Conservation (phyloP, 306 rosid species). For the Quillaja saponaria region DNA sequence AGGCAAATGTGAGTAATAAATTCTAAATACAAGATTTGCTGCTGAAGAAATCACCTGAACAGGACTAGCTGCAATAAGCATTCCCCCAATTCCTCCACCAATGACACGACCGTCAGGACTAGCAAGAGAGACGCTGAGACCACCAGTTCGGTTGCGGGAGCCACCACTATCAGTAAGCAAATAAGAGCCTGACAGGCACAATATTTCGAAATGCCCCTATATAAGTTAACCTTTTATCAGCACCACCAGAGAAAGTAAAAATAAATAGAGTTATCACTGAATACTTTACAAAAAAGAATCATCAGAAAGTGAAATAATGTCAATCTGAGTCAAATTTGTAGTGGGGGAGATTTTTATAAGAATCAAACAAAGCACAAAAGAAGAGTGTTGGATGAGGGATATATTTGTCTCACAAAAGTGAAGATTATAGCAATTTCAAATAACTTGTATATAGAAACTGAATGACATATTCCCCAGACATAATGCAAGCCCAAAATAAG, state of each 20-base stretch:
- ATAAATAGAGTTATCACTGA: background rate
- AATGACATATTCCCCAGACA: background rate
- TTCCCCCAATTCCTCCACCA: conserved; percentile 89
- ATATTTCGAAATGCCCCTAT: conserved; percentile 91
- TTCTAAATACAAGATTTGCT: background rate
- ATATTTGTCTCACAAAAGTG: conserved; percentile 11
- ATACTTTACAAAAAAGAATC: no score
- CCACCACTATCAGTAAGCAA: conserved; percentile 59
- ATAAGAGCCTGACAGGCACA: conserved; percentile 85
- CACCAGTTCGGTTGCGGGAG: conserved; percentile 67
- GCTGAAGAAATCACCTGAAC: conserved; percentile 68
- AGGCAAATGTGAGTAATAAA: background rate
- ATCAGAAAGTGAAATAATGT: no score
- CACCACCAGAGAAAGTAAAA: background rate
- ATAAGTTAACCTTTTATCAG: conserved; percentile 21
- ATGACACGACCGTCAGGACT: conserved; percentile 90
- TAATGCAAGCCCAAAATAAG: conserved; percentile 7
- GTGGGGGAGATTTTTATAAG: no score
- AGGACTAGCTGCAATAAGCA: conserved; percentile 81
- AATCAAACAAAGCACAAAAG: no score
- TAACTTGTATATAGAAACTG: background rate
- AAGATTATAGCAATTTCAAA: background rate
- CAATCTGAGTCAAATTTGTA: no score
- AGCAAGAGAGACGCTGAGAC: conserved; percentile 79
- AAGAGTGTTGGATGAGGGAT: no score